Conservation (phyloP, 148 eudicot species). For the Spergularia marina region DNA sequence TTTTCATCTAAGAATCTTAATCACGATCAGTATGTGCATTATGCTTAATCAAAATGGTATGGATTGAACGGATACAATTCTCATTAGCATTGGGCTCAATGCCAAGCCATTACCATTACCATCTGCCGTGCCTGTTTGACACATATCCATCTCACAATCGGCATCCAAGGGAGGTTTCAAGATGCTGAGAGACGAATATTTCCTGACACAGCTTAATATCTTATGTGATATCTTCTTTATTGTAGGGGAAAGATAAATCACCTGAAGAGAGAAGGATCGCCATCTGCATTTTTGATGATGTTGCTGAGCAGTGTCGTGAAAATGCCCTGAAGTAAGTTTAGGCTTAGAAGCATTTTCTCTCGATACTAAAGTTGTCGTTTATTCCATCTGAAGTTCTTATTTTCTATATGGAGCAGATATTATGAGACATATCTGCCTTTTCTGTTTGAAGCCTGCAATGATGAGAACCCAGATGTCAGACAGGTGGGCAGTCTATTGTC, state of each 20-base stretch:
- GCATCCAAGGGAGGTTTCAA: no score
- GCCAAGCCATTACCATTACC: no score
- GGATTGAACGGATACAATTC: no score
- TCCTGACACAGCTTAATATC: not conserved
- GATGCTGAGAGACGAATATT: not conserved
- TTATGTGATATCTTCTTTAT: constrained; percentile 7
- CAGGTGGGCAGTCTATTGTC: constrained; percentile 49
- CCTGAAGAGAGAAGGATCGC: constrained; percentile 94
- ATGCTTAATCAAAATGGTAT: no score
- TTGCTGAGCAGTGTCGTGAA: constrained; percentile 95
- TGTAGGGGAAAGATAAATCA: constrained; percentile 93
- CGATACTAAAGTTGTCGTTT: not conserved
- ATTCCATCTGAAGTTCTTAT: not conserved
- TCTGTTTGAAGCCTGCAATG: constrained; percentile 90
- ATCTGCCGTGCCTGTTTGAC: not conserved
- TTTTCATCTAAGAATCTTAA: no score
- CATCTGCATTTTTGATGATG: constrained; percentile 93
- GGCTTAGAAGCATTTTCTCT: not conserved
- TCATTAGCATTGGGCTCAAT: no score
- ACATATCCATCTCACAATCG: not conserved
- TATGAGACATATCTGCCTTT: constrained; percentile 85
- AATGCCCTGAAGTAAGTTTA: constrained; percentile 73
- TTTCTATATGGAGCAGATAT: constrained; percentile 45
- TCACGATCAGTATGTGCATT: no score
- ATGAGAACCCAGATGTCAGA: constrained; percentile 73